phyloP scores from a whole-genome alignment of 805 yeast species.

The Candida oleophila region DNA sequence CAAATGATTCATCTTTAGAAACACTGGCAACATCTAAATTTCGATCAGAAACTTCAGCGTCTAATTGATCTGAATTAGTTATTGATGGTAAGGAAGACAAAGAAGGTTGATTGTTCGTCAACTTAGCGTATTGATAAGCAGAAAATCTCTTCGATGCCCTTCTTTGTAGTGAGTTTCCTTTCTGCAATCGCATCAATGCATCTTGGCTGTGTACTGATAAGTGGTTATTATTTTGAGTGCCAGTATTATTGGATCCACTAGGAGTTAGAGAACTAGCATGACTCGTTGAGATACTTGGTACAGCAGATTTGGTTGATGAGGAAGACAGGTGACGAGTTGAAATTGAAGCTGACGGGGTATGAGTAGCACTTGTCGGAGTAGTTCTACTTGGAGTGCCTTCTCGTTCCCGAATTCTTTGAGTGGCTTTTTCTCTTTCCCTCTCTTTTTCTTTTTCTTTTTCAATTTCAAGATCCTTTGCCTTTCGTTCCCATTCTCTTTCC shows the following conservation, averaged over 20 bases:
- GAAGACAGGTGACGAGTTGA: neutral
- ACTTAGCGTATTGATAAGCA: constrained; percentile 86
- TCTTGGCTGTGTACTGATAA: constrained; percentile 27
- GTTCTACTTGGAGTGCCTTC: constrained; percentile 5
- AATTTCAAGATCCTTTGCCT: neutral
- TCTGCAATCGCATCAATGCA: constrained; percentile 76
- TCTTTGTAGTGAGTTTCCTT: constrained; percentile 80
- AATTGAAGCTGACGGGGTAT: neutral
- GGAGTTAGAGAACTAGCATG: neutral
- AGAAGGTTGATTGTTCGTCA: constrained; percentile 45
- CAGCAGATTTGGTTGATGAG: constrained; percentile 1
- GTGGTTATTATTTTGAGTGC: neutral
- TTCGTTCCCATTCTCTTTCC: constrained; percentile 2
- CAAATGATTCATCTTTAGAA: neutral
- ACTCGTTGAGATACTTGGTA: neutral
- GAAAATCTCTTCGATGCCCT: constrained; percentile 93
- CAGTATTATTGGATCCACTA: neutral
- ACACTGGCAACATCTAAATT: neutral
- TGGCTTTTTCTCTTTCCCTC: neutral
- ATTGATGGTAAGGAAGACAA: neutral
- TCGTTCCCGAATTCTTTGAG: neutral
- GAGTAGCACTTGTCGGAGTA: constrained; percentile 10
- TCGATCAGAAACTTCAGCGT: neutral
- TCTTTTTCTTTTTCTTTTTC: constrained; percentile 2
- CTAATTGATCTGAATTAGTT: neutral